phyloP scores from a whole-genome alignment of 768 basidiomycete genomes.

The Boletus subparvulus region DNA sequence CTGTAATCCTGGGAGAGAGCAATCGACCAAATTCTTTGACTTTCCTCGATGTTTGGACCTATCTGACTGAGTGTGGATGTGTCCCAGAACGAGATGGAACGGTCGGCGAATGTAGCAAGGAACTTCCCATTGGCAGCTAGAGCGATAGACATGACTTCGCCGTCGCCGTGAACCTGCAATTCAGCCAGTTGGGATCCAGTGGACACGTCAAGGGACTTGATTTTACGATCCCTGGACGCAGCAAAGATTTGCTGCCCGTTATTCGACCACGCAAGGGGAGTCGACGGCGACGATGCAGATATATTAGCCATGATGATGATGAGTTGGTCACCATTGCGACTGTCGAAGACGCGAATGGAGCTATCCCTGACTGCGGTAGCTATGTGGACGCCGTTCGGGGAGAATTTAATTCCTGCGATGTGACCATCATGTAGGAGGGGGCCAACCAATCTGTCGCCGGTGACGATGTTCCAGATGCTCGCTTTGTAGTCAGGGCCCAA shows the following conservation, averaged over 20 bases:
- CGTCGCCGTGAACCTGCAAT: neutral
- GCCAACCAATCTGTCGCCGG: neutral
- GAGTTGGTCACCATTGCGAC: neutral
- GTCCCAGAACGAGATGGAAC: neutral
- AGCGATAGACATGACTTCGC: neutral
- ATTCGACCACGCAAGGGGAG: neutral
- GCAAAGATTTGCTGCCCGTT: neutral
- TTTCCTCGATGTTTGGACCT: neutral
- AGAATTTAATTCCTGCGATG: neutral
- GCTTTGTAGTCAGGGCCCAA: too few species aligned
- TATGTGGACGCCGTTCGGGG: neutral
- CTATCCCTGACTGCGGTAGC: neutral
- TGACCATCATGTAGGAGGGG: neutral
- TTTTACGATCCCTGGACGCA: neutral
- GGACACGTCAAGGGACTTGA: neutral
- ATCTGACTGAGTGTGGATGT: neutral
- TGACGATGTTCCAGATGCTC: neutral
- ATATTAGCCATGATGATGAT: neutral
- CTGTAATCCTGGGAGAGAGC: neutral
- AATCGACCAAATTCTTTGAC: neutral
- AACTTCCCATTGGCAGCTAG: neutral
- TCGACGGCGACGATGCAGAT: too few species aligned
- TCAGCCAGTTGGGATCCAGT: neutral
- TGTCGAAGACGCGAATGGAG: neutral
- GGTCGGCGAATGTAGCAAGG: neutral